Evolutionary conservation across 495 filamentous ascomycete species (phyloP).

Genomic region (Tuber brumale): DNA sequence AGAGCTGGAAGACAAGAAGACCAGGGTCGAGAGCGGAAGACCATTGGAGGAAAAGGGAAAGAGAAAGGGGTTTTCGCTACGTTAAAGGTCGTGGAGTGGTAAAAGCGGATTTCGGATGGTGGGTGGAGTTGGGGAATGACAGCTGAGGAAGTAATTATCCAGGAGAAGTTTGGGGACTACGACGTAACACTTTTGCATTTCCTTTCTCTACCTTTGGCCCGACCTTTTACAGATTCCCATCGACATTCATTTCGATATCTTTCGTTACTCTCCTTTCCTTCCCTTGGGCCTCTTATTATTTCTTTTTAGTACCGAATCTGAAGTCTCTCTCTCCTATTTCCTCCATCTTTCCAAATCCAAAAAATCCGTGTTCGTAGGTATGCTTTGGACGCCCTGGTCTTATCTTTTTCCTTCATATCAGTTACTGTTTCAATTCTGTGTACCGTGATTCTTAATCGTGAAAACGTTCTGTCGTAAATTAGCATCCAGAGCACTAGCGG

Average conservation of each 20-base stretch:
- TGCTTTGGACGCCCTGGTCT: neutral
- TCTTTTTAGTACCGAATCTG: conserved; percentile 39
- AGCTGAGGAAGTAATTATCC: conserved; percentile 37
- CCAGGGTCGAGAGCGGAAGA: conserved; percentile 81
- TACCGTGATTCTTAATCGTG: conserved; percentile 5
- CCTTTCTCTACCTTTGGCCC: conserved; percentile 30
- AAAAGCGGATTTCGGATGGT: conserved; percentile 27
- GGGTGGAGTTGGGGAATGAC: conserved; percentile 13
- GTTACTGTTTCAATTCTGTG: neutral
- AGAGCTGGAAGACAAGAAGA: conserved; percentile 97
- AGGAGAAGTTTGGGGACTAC: conserved; percentile 32
- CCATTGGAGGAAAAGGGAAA: conserved; percentile 94
- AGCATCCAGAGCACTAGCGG: neutral
- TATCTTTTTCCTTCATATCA: neutral
- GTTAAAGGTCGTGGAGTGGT: conserved; percentile 51
- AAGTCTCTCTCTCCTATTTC: conserved; percentile 35
- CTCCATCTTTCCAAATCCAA: conserved; percentile 10
- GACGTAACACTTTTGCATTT: conserved; percentile 31
- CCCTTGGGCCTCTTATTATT: conserved; percentile 39
- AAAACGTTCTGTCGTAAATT: neutral
- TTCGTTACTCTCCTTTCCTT: conserved; percentile 34
- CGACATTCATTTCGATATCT: conserved; percentile 29
- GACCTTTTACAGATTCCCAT: conserved; percentile 33
- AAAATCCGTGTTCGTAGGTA: conserved; percentile 5
- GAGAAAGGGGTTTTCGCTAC: conserved; percentile 97